Base-by-base conservation (phyloP, 352 stramenopile genomes). In the Phytophthora tubulina region DNA sequence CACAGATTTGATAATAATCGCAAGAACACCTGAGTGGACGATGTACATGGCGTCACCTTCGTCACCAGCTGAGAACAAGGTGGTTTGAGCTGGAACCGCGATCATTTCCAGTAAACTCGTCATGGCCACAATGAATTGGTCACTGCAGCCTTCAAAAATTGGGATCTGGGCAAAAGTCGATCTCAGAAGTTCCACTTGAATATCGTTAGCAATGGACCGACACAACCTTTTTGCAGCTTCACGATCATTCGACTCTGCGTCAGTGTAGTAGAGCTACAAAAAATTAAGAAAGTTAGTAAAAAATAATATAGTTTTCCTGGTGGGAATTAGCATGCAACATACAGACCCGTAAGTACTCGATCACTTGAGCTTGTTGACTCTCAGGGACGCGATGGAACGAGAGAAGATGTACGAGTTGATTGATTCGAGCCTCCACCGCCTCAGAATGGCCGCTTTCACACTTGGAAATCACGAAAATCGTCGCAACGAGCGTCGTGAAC, bases 391-490 rank as follows among this genome's bases (percentile, higher is more conserved):
- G 74, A 44, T 95, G 85, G 31, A 93, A 95, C 0, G 73, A 87
- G 2, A 93, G 72, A 38, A 93, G 63, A 57, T 93, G 86, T 30
- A 88, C 81, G 4, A 95, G 78, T 32, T 95, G 88, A 36, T 93
- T 92, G 57, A 92, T 90, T 14, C 80, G 71, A 5, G 84, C 88
- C 35, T 92, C 84, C 0, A 84, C 81, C 0, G 76, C 74, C 57
- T 93, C 87, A 0, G 74, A 75, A 10, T 85, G 81, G 2, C 86
- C 84, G 45, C 84, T 91, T 68, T 93, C 80, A 38, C 87, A 93
- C 59, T 92, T 92, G 31, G 88, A 95, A 32, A 93, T 83, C 44
- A 91, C 88, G 61, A 95, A 95, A 50, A 95, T 86, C 27, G 85
- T 95, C 0, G 84, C 84, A 3, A 86, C 91, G 17, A 93, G 76